Evolutionary conservation across 148 eudicot genomes (phyloP).

Genomic region (Rhododendron ovatum): DNA sequence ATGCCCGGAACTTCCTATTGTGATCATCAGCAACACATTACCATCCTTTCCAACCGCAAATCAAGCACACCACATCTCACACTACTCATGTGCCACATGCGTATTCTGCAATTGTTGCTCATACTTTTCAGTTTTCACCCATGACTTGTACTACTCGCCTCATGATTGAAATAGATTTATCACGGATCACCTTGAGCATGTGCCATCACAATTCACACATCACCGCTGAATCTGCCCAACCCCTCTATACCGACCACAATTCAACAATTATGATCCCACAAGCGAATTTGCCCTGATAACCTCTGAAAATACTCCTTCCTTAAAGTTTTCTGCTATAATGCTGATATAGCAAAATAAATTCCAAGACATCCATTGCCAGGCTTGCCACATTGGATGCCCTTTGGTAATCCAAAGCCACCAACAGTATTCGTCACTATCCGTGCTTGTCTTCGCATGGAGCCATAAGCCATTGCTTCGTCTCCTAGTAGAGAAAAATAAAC

Average conservation of each 20-base stretch:
- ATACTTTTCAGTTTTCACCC: background rate
- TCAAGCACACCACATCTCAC: background rate
- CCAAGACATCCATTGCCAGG: background rate
- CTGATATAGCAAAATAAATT: background rate
- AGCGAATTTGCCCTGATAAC: background rate
- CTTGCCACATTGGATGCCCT: background rate
- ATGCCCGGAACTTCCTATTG: background rate
- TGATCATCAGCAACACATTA: background rate
- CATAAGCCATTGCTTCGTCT: background rate
- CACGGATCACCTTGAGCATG: background rate
- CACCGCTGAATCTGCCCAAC: background rate
- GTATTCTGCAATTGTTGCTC: background rate
- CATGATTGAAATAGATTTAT: background rate
- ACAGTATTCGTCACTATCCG: background rate
- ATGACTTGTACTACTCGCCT: background rate
- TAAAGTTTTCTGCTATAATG: background rate
- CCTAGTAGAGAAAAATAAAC: background rate
- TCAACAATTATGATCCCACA: background rate
- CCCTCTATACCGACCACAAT: background rate
- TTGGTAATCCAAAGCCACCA: background rate
- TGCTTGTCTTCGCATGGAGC: background rate
- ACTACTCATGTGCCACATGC: background rate
- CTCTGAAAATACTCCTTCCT: background rate
- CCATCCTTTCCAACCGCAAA: background rate
- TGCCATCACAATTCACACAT: background rate